Evolutionary conservation across 176 grass and related monocot genomes (phyloP), one percentile per base, ranked within the genome.

Genomic region (Carex parvula): DNA sequence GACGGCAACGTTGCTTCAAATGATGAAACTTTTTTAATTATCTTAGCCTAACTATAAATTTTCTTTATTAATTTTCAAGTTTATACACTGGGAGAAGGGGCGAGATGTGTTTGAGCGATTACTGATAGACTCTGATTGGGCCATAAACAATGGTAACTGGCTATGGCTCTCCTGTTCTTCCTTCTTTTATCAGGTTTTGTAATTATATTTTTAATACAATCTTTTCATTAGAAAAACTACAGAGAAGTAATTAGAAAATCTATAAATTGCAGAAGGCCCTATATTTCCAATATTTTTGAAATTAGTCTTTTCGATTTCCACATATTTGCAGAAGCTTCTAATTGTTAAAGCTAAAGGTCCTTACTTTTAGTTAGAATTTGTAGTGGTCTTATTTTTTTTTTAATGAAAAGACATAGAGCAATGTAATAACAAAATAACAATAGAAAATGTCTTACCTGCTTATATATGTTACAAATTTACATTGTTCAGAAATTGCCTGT

Each of bases 31-130:
- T 56, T 32, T 79, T 2, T 60, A 80, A 48, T 75, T 50, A 48
- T 41, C n/a, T 80, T 80, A 29, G 5, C 16, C 24, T 30, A 53
- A 60, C 24, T 80, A 41, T 41, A 20, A 17, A 35, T 50, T 41
- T 13, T 61, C 37, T 41, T 61, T 30, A 56, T 86, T 10, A 61
- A n/a, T 29, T 64, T n/a, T 86, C 44, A 84, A 98, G 93, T 98
- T 95, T 88, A 89, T 99, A 74, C 96, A 95, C 60, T 94, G 96
- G 96, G 93, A 95, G 84, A 93, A 99, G 84, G 96, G 96, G 1
- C 89, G 93, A 57, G 93, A 95, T 12, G 88, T 95, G 24, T 99
- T 99, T 72, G 91, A 99, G 81, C 91, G 93, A 85, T 79, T 95
- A 59, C 78, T 99, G 70, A 84, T 99, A 33, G 93, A 99, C 89